phyloP scores from a whole-genome alignment of 2,329 filamentous ascomycete species.

The Monilinia laxa region DNA sequence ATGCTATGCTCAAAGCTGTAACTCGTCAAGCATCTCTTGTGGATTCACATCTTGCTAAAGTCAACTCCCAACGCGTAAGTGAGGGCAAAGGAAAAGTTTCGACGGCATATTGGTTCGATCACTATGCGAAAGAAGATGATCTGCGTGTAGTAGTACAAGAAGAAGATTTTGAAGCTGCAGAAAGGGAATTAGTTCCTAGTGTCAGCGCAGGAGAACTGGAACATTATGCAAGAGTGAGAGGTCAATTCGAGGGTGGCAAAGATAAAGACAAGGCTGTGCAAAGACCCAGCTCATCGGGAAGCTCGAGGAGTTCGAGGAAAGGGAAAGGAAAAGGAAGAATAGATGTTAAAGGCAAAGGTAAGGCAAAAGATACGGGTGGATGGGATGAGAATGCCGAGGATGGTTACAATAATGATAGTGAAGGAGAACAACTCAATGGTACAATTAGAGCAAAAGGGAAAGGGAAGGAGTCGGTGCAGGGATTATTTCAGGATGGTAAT shows the following conservation, averaged over 20 bases:
- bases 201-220: constrained; percentile 89
- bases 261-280: constrained; percentile 39
- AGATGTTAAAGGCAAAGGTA: constrained; percentile 34
- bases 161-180: constrained; percentile 79
- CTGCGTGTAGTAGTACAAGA: constrained; percentile 85
- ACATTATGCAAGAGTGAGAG: constrained; percentile 84
- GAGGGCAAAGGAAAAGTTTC: constrained; percentile 51
- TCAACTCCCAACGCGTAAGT: constrained; percentile 54
- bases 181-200: constrained; percentile 84
- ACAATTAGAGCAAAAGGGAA: constrained; percentile 35
- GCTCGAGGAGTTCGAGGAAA: constrained; percentile 28
- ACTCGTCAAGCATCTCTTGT: constrained; percentile 83
- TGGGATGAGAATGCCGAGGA: constrained; percentile 41
- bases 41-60: constrained; percentile 73
- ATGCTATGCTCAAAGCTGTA: constrained; percentile 98
- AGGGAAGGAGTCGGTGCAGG: constrained; percentile 51
- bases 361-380: constrained; percentile 43
- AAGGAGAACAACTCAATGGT: constrained; percentile 21
- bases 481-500: constrained; percentile 29
- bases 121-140: constrained; percentile 79
- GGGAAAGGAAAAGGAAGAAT: constrained; percentile 30
- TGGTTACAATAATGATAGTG: constrained; percentile 25
- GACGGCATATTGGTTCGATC: constrained; percentile 95
- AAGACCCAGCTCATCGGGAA: constrained; percentile 14
- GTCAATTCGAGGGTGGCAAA: constrained; percentile 70